Base-by-base conservation (phyloP, 75 land plant species). In the Selaginella moellendorffii region DNA sequence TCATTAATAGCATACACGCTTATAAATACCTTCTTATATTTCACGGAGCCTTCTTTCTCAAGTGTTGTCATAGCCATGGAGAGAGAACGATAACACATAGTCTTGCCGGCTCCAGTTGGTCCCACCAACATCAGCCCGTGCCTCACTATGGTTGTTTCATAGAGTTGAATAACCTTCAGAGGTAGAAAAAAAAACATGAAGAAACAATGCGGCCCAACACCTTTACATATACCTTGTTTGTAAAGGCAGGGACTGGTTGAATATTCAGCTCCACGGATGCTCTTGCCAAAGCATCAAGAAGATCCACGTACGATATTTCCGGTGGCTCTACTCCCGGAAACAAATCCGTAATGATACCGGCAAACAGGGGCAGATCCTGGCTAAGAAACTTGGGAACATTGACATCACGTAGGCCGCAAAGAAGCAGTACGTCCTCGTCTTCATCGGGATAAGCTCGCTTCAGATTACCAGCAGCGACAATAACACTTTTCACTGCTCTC, bases 111-210 rank as follows among this genome's bases (percentile, higher is more conserved):
- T 27, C 77, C 77, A 24, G 77, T 74, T 31, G 77, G 77, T 0
- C 77, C 77, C 24, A 74, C 77, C 19, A 74, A 62, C 77, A 74
- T 74, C 28, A 74, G 77, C 10, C 77, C 77, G 64, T 74, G 77
- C 62, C 77, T 69, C 54, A 74, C 77, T 2, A 74, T 27, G 30
- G 77, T 74, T 1, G 77, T 74, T 61, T 74, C 77, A 46, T 74
- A 74, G 19, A 74, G 29, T 46, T 74, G 77, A 28, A 74, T 69
- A 27, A 74, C 71, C 74, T 72, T n/a, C n/a, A n/a, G n/a, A n/a
- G n/a, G n/a, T n/a, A n/a, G n/a, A n/a, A n/a, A n/a, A n/a, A n/a
- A n/a, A 24, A 19, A 56, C 8, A 56, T 24, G 60, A 9, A 8
- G n/a, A 19, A 8, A 56, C 20, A 56, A 56, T 17, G 65, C 30